phyloP scores from a whole-genome alignment of 768 basidiomycete genomes.

The Lenzites betulinus region DNA sequence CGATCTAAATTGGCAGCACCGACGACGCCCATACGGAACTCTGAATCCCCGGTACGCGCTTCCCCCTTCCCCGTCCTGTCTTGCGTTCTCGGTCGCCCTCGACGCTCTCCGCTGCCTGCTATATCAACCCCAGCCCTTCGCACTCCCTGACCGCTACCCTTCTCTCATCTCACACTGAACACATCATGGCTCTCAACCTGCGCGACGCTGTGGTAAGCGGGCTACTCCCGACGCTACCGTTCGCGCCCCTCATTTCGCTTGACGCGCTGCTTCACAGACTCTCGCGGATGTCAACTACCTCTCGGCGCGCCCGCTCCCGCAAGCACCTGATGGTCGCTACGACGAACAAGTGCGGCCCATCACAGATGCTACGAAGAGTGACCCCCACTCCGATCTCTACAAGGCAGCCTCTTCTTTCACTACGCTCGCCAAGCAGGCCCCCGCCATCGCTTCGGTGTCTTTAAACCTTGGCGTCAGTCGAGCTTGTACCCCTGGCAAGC shows the following conservation, averaged over 20 bases:
- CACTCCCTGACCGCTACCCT: background rate
- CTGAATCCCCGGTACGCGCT: slow-evolving; percentile 3
- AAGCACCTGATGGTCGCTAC: slow-evolving; percentile 47
- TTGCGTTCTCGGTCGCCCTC: slow-evolving; percentile 7
- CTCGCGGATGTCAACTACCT: slow-evolving; percentile 40
- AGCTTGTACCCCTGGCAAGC: background rate
- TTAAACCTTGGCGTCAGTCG: slow-evolving; percentile 16
- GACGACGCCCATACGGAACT: slow-evolving; percentile 5
- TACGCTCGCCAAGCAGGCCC: slow-evolving; percentile 13
- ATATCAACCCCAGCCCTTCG: slow-evolving; percentile 1
- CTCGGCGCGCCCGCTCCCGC: slow-evolving; percentile 39
- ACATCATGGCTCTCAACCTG: slow-evolving; percentile 10
- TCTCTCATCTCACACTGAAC: background rate
- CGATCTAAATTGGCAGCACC: slow-evolving; percentile 4
- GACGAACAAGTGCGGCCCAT: slow-evolving; percentile 39
- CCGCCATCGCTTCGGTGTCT: slow-evolving; percentile 20
- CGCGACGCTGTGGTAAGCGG: slow-evolving; percentile 15
- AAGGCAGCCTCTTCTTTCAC: slow-evolving; percentile 30
- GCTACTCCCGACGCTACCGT: background rate
- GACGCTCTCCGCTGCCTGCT: background rate
- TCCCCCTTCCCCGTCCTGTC: slow-evolving; percentile 1
- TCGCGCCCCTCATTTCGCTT: background rate
- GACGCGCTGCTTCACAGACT: slow-evolving; percentile 10
- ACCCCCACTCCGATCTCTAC: slow-evolving; percentile 39
- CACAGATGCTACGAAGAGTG: slow-evolving; percentile 24